Evolutionary conservation across 106 monocot species (phyloP).

Genomic region (Narthecium ossifragum): DNA sequence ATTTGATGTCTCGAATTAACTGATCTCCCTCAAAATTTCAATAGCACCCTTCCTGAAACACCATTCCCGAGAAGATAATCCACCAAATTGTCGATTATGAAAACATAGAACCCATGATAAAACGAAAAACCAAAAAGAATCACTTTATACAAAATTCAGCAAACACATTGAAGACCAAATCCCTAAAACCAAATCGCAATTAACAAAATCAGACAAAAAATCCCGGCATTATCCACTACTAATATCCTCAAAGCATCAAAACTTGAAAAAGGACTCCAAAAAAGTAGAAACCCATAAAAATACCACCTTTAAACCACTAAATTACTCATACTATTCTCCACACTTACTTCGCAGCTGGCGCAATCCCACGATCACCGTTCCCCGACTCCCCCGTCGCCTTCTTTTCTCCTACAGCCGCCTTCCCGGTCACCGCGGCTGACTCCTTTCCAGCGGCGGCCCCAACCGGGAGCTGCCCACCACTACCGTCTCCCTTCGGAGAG

Average conservation of each 20-base stretch:
- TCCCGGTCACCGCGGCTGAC: constrained; percentile 1
- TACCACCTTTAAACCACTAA: background rate
- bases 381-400: constrained; percentile 11
- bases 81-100: too few species aligned
- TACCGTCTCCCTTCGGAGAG: constrained; percentile 2
- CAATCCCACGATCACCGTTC: constrained; percentile 15
- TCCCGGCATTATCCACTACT: background rate
- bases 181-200: background rate
- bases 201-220: background rate
- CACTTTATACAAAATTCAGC: too few species aligned
- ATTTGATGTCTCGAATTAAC: too few species aligned
- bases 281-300: background rate
- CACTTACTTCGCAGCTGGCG: constrained; percentile 59
- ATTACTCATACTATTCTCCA: background rate
- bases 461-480: background rate
- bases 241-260: background rate
- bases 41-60: too few species aligned
- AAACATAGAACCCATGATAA: too few species aligned
- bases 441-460: constrained; percentile 1
- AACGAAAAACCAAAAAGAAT: too few species aligned
- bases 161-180: background rate
- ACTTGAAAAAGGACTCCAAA: background rate
- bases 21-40: too few species aligned
- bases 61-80: too few species aligned
- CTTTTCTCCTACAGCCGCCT: constrained; percentile 29